These are phyloP conservation scores for Xenosphaeropsis pyriputrescens DNA, from an alignment of 2,329 filamentous ascomycete species.

Conservation along the genomic window DNA sequence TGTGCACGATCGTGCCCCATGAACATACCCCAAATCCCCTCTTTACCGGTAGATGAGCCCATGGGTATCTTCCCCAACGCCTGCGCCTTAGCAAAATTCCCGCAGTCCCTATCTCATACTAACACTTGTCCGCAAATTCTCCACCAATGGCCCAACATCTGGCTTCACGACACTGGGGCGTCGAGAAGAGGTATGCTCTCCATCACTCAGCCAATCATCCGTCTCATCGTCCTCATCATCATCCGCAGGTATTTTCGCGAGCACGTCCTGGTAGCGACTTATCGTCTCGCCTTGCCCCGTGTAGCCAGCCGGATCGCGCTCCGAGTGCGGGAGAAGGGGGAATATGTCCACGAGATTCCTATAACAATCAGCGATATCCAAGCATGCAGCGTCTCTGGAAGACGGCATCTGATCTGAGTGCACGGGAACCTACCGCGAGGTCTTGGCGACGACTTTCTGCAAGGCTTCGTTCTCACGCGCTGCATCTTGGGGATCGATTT, in stretches of 20 bases:
- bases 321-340: constrained; percentile 39
- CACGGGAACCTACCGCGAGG: constrained; percentile 34
- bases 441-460: constrained; percentile 47
- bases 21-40: no score
- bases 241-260: constrained; percentile 34
- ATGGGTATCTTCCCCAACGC: no score
- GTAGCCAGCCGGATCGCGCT: constrained; percentile 23
- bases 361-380: constrained; percentile 1
- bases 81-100: no score
- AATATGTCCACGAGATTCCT: constrained; percentile 57
- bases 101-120: no score
- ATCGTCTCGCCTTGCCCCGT: constrained; percentile 39
- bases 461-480: constrained; percentile 51
- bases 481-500: constrained; percentile 45
- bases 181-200: constrained; percentile 16
- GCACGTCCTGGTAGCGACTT: constrained; percentile 44
- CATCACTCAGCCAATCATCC: constrained; percentile 28
- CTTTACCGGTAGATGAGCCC: no score
- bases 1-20: no score
- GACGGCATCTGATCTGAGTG: constrained; percentile 5
- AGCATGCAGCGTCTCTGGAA: background rate
- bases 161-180: constrained; percentile 16
- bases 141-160: constrained; percentile 17
- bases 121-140: constrained; percentile 10
- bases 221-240: constrained; percentile 2